Evolutionary conservation across 352 stramenopile genomes (phyloP).

Genomic region (Pythium folliculosum): DNA sequence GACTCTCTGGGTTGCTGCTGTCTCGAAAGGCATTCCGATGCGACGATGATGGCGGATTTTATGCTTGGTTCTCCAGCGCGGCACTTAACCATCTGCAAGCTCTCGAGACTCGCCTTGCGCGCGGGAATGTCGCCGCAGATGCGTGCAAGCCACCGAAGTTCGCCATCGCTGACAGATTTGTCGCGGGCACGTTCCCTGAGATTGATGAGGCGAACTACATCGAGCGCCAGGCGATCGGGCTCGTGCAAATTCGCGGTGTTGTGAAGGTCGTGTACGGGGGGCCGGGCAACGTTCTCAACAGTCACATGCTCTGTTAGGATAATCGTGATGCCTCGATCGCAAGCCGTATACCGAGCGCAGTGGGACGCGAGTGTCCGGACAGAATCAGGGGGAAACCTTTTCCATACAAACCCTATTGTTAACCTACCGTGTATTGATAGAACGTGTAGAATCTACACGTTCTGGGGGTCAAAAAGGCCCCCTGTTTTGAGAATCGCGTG

Average conservation of each 20-base stretch:
- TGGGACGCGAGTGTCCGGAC: too few species aligned
- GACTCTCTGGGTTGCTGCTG: neutral
- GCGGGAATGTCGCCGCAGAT: too few species aligned
- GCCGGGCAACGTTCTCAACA: constrained; percentile 28
- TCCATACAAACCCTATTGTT: too few species aligned
- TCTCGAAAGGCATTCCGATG: neutral
- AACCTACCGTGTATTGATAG: too few species aligned
- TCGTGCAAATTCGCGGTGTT: constrained; percentile 23
- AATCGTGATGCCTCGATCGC: constrained; percentile 30
- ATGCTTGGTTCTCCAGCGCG: neutral
- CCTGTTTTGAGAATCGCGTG: too few species aligned
- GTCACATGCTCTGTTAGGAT: constrained; percentile 35
- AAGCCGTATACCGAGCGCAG: constrained; percentile 13
- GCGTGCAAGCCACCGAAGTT: neutral
- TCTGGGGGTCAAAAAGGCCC: too few species aligned
- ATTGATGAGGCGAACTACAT: constrained; percentile 8
- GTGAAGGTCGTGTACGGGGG: constrained; percentile 36
- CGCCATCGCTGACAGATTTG: neutral
- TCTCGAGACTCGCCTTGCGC: neutral
- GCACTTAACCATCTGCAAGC: neutral
- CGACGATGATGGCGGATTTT: neutral
- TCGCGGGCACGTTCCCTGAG: neutral
- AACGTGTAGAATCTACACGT: too few species aligned
- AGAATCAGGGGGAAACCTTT: too few species aligned
- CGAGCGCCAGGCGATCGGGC: constrained; percentile 18